Percentiles rank a stretch among this genome's conserved stretches.
phyloP scores from a whole-genome alignment of 1,284 basidiomycete species.

The Cutaneotrichosporon cutaneum region DNA sequence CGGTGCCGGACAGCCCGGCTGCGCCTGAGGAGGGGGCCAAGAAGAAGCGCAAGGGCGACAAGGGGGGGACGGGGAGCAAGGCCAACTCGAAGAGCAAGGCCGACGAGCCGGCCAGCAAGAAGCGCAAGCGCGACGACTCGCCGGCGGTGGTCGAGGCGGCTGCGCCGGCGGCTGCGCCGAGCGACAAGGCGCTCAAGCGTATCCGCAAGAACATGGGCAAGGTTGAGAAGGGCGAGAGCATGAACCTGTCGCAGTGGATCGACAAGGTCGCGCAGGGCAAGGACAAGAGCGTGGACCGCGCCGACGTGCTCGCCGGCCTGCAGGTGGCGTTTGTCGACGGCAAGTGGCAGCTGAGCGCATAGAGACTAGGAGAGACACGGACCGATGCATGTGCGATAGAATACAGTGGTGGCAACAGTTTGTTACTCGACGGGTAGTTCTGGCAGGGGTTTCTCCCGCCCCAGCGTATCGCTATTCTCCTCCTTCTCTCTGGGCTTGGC shows the following conservation, averaged over 20 bases:
- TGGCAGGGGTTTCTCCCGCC: constrained; percentile 27
- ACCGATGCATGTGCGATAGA: constrained; percentile 4
- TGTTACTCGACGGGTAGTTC: constrained; percentile 22
- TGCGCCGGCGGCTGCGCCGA: not conserved
- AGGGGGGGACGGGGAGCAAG: constrained; percentile 49
- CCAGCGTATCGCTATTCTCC: not conserved
- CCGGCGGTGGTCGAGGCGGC: not conserved
- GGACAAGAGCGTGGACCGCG: constrained; percentile 33
- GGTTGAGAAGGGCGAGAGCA: constrained; percentile 24
- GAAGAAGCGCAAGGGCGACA: constrained; percentile 51
- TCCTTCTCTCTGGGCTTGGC: not conserved
- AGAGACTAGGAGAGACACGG: constrained; percentile 6
- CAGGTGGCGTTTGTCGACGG: constrained; percentile 37
- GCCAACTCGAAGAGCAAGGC: constrained; percentile 40
- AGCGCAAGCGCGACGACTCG: constrained; percentile 36
- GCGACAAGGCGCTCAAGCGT: constrained; percentile 42
- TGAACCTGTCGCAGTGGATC: constrained; percentile 25
- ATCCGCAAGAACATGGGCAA: constrained; percentile 43
- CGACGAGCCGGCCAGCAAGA: constrained; percentile 32
- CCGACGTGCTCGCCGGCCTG: constrained; percentile 34
- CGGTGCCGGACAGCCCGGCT: constrained; percentile 21
- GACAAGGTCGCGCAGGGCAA: constrained; percentile 32
- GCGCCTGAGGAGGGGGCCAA: constrained; percentile 26
- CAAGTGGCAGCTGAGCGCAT: constrained; percentile 32
- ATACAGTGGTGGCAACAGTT: constrained; percentile 4